phyloP scores from a whole-genome alignment of 108 stramenopile genomes.

The Schizochytrium sp. region DNA sequence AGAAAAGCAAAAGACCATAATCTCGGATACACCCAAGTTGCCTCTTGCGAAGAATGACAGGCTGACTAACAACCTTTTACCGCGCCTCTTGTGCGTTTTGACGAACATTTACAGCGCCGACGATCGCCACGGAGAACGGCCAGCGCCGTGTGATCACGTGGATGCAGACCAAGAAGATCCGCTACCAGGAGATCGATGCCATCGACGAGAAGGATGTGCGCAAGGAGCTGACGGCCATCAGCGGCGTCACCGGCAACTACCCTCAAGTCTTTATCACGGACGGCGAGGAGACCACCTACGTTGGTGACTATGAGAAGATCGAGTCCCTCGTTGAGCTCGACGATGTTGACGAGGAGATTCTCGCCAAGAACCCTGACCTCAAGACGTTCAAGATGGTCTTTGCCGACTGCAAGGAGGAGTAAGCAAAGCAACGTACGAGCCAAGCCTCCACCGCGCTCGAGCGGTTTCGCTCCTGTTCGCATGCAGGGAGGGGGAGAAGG shows the following conservation, averaged over 20 bases:
- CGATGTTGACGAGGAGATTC: neutral
- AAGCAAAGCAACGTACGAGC: too few species aligned
- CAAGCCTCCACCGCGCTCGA: too few species aligned
- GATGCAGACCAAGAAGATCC: conserved; percentile 20
- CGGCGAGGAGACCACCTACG: neutral
- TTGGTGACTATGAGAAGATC: conserved; percentile 1
- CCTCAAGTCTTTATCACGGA: neutral
- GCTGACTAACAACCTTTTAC: too few species aligned
- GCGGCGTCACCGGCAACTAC: conserved; percentile 3
- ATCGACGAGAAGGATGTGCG: neutral
- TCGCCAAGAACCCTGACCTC: neutral
- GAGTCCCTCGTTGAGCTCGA: conserved; percentile 11
- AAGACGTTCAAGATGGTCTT: neutral
- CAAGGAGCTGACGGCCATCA: neutral
- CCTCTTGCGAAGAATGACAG: too few species aligned
- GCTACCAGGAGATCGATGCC: conserved; percentile 4
- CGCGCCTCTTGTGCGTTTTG: too few species aligned
- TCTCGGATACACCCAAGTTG: too few species aligned
- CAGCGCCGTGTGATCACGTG: conserved; percentile 11
- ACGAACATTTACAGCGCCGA: neutral
- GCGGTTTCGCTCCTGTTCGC: too few species aligned
- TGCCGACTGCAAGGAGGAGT: neutral
- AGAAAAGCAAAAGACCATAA: too few species aligned
- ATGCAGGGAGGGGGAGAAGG: too few species aligned
- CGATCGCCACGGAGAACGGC: neutral